Evolutionary conservation across 225 moss, liverwort and hornwort genomes (phyloP).

Genomic region (Anthoceros angustus): DNA sequence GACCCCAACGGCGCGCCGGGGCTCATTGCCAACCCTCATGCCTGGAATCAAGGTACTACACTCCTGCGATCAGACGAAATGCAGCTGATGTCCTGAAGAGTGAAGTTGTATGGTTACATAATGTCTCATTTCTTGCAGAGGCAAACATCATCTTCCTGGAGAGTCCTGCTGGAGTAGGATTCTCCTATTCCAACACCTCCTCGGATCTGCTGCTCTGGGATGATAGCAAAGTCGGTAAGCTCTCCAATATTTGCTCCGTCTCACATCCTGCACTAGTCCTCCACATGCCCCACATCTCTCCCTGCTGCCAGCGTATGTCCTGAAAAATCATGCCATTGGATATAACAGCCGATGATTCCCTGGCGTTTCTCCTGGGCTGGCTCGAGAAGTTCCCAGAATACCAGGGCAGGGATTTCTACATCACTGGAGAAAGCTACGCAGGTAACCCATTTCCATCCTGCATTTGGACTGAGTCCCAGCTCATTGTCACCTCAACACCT

Average conservation of each 20-base stretch:
- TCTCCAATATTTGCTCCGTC: background rate
- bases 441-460: slow-evolving; percentile 11
- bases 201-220: slow-evolving; percentile 20
- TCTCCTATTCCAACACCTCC: slow-evolving; percentile 25
- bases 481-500: background rate
- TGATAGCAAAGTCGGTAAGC: slow-evolving; percentile 10
- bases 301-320: background rate
- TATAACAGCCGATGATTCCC: slow-evolving; percentile 25
- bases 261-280: background rate
- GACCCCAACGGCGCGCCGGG: slow-evolving; percentile 31
- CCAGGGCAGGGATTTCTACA: slow-evolving; percentile 22
- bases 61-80: no score
- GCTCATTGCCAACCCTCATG: slow-evolving; percentile 31
- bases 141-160: slow-evolving; percentile 33
- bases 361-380: slow-evolving; percentile 20
- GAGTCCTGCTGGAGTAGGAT: slow-evolving; percentile 29
- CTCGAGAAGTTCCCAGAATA: slow-evolving; percentile 37
- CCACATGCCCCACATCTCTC: background rate
- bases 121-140: slow-evolving; percentile 9
- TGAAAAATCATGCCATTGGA: background rate
- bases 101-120: background rate
- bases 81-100: background rate
- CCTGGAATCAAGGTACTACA: slow-evolving; percentile 36
- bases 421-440: slow-evolving; percentile 46
- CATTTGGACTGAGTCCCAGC: background rate